phyloP scores from a whole-genome alignment of 2,329 filamentous ascomycete species.

The Stagonosporopsis cucurbitacearum region DNA sequence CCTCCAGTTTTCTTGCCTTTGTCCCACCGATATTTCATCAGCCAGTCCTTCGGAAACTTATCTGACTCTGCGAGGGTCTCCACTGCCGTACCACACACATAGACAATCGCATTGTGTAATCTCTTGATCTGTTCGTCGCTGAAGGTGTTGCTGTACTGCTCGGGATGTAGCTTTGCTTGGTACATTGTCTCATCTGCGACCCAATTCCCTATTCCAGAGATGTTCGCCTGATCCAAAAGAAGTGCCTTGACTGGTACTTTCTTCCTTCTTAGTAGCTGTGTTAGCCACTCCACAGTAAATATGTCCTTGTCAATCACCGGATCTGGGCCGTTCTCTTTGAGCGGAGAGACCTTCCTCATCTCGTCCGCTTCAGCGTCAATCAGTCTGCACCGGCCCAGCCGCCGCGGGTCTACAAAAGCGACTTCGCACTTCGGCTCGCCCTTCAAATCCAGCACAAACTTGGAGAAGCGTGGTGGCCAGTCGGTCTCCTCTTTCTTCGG shows the following conservation, averaged over 20 bases:
- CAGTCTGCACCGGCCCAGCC: constrained; percentile 79
- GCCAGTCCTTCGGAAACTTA: constrained; percentile 81
- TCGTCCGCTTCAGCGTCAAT: constrained; percentile 79
- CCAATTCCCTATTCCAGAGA: constrained; percentile 97
- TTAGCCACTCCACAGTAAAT: constrained; percentile 78
- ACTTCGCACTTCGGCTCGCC: constrained; percentile 66
- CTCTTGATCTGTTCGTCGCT: constrained; percentile 71
- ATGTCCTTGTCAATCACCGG: constrained; percentile 81
- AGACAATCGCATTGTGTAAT: constrained; percentile 75
- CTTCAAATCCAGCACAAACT: constrained; percentile 77
- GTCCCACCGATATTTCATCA: constrained; percentile 87
- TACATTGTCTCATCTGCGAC: constrained; percentile 95
- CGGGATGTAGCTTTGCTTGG: constrained; percentile 86
- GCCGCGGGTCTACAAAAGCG: constrained; percentile 83
- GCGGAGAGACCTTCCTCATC: constrained; percentile 76
- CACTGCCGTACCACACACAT: constrained; percentile 81
- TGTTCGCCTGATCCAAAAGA: constrained; percentile 83
- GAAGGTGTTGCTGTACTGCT: constrained; percentile 89
- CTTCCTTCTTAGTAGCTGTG: constrained; percentile 72
- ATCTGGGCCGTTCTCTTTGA: constrained; percentile 93
- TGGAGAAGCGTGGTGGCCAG: constrained; percentile 92
- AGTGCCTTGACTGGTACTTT: constrained; percentile 89
- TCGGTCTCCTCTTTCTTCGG: constrained; percentile 63
- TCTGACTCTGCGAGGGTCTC: constrained; percentile 81
- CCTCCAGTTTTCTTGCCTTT: constrained; percentile 79